A percentile compares a stretch with the other conserved stretches of the same genome.
These are phyloP conservation scores for Senna siamea DNA, from an alignment of 306 rosid species.

Conservation along the genomic window DNA sequence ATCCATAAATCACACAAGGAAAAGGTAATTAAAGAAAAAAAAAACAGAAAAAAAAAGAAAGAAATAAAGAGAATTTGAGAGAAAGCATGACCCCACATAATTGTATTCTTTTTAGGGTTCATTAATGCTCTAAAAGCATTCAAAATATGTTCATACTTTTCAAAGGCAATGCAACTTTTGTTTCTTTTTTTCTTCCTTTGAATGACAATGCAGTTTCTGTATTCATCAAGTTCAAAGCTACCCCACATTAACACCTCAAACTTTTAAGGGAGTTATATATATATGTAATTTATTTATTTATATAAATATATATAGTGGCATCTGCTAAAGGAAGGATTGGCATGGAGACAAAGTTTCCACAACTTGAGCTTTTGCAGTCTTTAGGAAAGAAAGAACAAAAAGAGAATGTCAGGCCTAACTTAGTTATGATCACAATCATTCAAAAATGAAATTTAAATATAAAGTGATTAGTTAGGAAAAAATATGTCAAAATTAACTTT, in stretches of 20 bases:
- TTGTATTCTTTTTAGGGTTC: conserved; percentile 79
- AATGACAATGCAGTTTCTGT: conserved; percentile 40
- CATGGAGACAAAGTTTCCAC: conserved; percentile 89
- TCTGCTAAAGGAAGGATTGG: conserved; percentile 35
- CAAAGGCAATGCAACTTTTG: conserved; percentile 55
- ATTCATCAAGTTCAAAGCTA: conserved; percentile 33
- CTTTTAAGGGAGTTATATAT: conserved; percentile 15
- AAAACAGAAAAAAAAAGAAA: neutral
- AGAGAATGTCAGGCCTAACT: neutral
- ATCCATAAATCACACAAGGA: conserved; percentile 54
- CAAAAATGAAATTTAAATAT: no score
- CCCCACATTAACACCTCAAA: conserved; percentile 42
- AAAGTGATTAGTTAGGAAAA: no score
- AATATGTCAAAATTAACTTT: no score
- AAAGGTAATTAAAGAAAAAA: conserved; percentile 23
- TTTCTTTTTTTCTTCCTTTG: conserved; percentile 36
- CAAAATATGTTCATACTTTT: conserved; percentile 55
- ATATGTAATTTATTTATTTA: no score
- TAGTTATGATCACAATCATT: neutral
- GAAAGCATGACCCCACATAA: conserved; percentile 59
- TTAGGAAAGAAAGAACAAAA: conserved; percentile 45
- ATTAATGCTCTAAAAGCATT: conserved; percentile 53
- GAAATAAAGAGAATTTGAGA: conserved; percentile 44
- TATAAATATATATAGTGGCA: no score
- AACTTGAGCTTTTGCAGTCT: conserved; percentile 80